Evolutionary conservation across 2,329 filamentous ascomycete genomes (phyloP).

Genomic region (Arachnomyces sp.): DNA sequence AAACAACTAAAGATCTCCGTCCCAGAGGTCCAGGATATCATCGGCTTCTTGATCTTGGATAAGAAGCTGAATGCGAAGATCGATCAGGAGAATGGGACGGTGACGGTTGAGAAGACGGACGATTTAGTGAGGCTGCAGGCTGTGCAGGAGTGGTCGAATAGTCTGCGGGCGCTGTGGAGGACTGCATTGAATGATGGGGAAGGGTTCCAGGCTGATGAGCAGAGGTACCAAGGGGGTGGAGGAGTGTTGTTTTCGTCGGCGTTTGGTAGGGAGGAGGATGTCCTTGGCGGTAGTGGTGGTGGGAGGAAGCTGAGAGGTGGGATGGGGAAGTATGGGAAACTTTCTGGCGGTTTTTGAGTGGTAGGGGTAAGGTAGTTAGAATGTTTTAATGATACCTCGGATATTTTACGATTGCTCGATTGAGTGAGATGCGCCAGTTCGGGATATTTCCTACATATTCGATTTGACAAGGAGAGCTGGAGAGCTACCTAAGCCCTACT

Average conservation of each 20-base stretch:
- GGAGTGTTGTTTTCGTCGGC: constrained; percentile 23
- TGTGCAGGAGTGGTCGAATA: constrained; percentile 62
- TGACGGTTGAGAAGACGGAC: constrained; percentile 66
- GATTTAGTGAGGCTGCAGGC: constrained; percentile 64
- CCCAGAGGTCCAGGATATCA: constrained; percentile 83
- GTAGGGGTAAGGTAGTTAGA: not conserved
- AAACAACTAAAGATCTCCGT: constrained; percentile 78
- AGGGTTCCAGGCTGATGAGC: constrained; percentile 46
- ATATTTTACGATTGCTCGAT: too few relatives aligned
- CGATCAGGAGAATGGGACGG: constrained; percentile 75
- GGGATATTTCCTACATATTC: too few relatives aligned
- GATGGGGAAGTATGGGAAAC: constrained; percentile 16
- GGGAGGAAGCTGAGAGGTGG: constrained; percentile 9
- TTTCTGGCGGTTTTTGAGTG: not conserved
- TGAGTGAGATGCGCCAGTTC: too few relatives aligned
- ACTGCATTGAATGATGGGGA: constrained; percentile 71
- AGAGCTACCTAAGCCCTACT: too few relatives aligned
- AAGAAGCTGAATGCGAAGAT: constrained; percentile 80
- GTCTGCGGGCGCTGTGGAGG: constrained; percentile 60
- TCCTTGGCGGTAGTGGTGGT: not conserved
- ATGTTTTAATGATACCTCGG: not conserved
- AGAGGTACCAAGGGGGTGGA: constrained; percentile 19
- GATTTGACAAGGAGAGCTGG: too few relatives aligned
- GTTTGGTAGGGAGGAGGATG: constrained; percentile 1
- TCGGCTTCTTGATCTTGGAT: constrained; percentile 90